phyloP scores from a whole-genome alignment of 2,329 filamentous ascomycete genomes.

The Aspergillus pseudotamarii region DNA sequence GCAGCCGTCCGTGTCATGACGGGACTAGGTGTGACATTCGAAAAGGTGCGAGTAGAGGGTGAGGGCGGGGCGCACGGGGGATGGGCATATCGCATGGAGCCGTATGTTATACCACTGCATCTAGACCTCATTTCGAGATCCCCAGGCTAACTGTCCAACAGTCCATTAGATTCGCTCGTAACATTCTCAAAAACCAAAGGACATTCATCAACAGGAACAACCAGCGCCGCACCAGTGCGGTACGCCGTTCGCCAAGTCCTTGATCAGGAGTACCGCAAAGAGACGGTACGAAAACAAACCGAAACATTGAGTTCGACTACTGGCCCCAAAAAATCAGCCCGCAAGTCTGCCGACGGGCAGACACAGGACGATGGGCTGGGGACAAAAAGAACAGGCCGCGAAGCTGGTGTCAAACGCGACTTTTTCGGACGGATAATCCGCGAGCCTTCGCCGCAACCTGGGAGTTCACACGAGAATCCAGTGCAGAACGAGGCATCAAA shows the following conservation, averaged over 20 bases:
- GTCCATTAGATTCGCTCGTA: constrained; percentile 74
- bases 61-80: constrained; percentile 63
- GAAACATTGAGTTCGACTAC: constrained; percentile 51
- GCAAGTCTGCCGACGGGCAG: constrained; percentile 37
- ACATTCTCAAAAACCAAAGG: constrained; percentile 57
- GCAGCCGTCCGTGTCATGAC: constrained; percentile 79
- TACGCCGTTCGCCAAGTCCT: constrained; percentile 92
- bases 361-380: constrained; percentile 25
- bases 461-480: constrained; percentile 35
- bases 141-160: constrained; percentile 25
- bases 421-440: constrained; percentile 80
- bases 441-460: constrained; percentile 42
- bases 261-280: constrained; percentile 83
- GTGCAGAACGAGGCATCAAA: constrained; percentile 36
- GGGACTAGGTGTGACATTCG: constrained; percentile 79
- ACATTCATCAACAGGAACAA: constrained; percentile 44
- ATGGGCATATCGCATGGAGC: constrained; percentile 94
- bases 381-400: constrained; percentile 30
- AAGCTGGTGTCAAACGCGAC: constrained; percentile 65
- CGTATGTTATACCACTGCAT: constrained; percentile 60
- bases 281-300: constrained; percentile 67
- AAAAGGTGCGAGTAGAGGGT: constrained; percentile 76
- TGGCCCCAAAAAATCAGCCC: constrained; percentile 26
- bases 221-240: constrained; percentile 72
- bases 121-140: background rate